phyloP scores from a whole-genome alignment of 2,329 filamentous ascomycete species.

The Camptophora hylomeconis region DNA sequence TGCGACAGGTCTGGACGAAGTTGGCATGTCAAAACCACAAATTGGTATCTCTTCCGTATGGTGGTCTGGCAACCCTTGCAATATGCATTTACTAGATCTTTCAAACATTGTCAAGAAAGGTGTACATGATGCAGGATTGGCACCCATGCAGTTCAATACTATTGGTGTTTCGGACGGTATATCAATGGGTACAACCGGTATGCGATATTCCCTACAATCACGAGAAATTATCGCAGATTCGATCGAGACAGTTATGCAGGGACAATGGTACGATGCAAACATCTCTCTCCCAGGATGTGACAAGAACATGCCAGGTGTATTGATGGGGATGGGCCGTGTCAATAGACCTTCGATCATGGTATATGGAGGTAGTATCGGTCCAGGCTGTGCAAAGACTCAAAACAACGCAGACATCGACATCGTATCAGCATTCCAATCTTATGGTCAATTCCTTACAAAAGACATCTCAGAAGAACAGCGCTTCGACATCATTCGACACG shows the following conservation, averaged over 20 bases:
- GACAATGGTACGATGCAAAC: constrained; percentile 97
- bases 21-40: constrained; percentile 91
- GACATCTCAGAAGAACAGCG: constrained; percentile 83
- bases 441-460: constrained; percentile 85
- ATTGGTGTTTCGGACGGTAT: constrained; percentile 96
- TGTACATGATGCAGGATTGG: constrained; percentile 61
- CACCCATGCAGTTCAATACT: constrained; percentile 98
- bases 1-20: constrained; percentile 75
- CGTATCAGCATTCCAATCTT: constrained; percentile 94
- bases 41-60: constrained; percentile 96
- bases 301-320: constrained; percentile 96
- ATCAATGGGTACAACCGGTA: constrained; percentile 94
- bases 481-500: constrained; percentile 87
- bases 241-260: constrained; percentile 97
- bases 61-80: constrained; percentile 97
- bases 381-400: constrained; percentile 69
- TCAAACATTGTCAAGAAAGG: constrained; percentile 64
- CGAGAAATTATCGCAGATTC: constrained; percentile 95
- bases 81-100: constrained; percentile 93
- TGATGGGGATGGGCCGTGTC: constrained; percentile 87
- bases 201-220: constrained; percentile 90
- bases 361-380: constrained; percentile 87
- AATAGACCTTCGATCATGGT: constrained; percentile 96
- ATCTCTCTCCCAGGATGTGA: constrained; percentile 95
- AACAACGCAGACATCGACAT: constrained; percentile 73